Conservation (phyloP, 2,329 filamentous ascomycete genomes). For the Talaromyces albobiverticillius region DNA sequence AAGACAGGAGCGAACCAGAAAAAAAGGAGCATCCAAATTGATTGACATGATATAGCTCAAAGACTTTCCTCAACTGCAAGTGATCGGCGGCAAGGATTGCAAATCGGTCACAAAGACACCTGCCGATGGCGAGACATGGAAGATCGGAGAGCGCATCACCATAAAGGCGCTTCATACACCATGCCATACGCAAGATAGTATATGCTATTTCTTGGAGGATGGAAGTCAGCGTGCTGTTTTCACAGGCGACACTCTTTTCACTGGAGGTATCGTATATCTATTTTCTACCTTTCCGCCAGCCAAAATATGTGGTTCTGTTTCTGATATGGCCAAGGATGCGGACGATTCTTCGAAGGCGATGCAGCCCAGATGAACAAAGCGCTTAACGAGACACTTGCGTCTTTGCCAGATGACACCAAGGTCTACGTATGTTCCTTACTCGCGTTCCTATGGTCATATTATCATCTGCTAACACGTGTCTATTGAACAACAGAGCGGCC, state of each 20-base stretch:
- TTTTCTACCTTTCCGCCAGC: too few species aligned
- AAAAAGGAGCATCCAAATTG: too few species aligned
- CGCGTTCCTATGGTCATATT: not conserved
- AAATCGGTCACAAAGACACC: conserved; percentile 76
- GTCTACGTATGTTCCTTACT: conserved; percentile 84
- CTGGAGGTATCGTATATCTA: conserved; percentile 50
- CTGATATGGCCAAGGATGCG: conserved; percentile 61
- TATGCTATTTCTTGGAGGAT: conserved; percentile 91
- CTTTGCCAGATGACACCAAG: conserved; percentile 82
- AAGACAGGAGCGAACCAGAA: not conserved
- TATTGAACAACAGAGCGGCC: conserved; percentile 80
- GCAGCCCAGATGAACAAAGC: conserved; percentile 90
- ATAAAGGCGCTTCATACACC: conserved; percentile 88
- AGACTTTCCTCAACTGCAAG: conserved; percentile 61
- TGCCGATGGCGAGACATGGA: conserved; percentile 71
- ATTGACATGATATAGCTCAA: conserved; percentile 38
- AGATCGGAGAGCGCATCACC: conserved; percentile 73
- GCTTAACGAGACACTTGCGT: conserved; percentile 77
- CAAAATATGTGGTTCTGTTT: not conserved
- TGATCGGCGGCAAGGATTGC: conserved; percentile 88
- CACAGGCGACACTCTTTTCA: conserved; percentile 94
- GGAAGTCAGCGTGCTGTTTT: conserved; percentile 73
- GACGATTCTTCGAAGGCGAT: conserved; percentile 91
- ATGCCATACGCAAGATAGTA: conserved; percentile 97
- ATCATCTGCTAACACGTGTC: not conserved